Percentiles rank a stretch among this genome's conserved stretches.
These are phyloP conservation scores for Ichthyophthirius multifiliis DNA, from an alignment of 169 alveolate species.

Conservation along the genomic window DNA sequence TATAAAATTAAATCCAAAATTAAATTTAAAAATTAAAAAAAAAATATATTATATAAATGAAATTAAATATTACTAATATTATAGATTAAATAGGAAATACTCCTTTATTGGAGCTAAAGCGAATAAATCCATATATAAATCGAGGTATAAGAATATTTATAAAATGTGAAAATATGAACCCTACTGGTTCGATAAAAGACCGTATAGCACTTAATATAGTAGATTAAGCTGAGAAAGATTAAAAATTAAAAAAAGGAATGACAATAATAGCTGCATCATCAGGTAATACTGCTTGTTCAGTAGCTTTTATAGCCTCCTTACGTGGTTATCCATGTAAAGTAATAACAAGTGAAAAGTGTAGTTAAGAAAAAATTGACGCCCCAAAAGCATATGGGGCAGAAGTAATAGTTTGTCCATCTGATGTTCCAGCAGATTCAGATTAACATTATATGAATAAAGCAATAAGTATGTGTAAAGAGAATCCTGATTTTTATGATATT, in stretches of 20 bases:
- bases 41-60: no score
- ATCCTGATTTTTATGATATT: neutral
- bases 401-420: neutral
- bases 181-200: slow-evolving; percentile 4
- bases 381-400: slow-evolving; percentile 1
- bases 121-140: neutral
- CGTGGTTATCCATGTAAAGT: neutral
- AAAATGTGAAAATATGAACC: neutral
- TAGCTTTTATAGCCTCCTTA: neutral
- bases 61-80: no score
- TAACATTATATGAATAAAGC: slow-evolving; percentile 1
- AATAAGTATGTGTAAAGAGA: neutral
- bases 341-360: neutral
- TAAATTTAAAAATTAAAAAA: no score
- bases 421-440: neutral
- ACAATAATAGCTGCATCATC: neutral
- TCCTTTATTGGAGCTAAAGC: neutral
- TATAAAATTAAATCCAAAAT: no score
- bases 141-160: neutral
- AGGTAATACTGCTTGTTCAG: slow-evolving; percentile 3
- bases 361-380: neutral
- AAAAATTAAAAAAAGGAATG: neutral
- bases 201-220: neutral
- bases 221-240: neutral
- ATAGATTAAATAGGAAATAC: slow-evolving; percentile 1